Base-by-base conservation (phyloP, 1,284 basidiomycete genomes). In the Cryptococcus jaspeensis region DNA sequence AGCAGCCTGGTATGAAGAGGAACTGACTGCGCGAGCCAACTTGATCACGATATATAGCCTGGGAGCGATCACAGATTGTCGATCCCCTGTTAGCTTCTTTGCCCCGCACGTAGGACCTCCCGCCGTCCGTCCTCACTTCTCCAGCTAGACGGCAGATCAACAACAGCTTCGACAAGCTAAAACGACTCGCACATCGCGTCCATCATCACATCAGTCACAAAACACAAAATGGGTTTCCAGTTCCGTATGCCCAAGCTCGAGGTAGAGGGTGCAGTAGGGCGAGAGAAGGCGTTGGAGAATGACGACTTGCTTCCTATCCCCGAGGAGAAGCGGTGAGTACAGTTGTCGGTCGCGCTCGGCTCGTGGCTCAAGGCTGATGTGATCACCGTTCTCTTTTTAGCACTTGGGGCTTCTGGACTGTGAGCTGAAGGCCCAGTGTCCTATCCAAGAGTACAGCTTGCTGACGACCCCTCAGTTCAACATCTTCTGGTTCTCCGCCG, bases 281-380 rank as follows among this genome's bases (percentile, higher is more conserved):
- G 66, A 7, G 59, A 66, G 18, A 57, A 56, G 35, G n/a, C 41
- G 1, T 51, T 73, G 42, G 70, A 72, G 50, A 71, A 71, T 40
- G 69, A 66, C 28, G 71, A 73, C 58, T 55, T 73, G 32, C 59
- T 71, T 13, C 67, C 71, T 3, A 54, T 64, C 4, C 70, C 71
- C 0, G 22, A 44, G 12, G 62, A 62, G 50, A 56, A 44, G 28
- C 41, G 66, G 64, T 63, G 41, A 50, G 63, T 58, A 6, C n/a
- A 41, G 4, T 15, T 12, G 7, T 41, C n/a, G 40, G 4, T n/a
- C 40, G 12, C 20, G 40, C 12, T 41, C 5, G 20, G 40, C 5
- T 15, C n/a, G 40, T 5, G 40, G 7, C 4, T 4, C 40, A 41
- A 46, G 12, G n/a, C 41, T 46, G 18, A 42, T 37, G 25, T n/a